Base-by-base conservation (phyloP, 352 stramenopile genomes). In the Pythium myriotylum region DNA sequence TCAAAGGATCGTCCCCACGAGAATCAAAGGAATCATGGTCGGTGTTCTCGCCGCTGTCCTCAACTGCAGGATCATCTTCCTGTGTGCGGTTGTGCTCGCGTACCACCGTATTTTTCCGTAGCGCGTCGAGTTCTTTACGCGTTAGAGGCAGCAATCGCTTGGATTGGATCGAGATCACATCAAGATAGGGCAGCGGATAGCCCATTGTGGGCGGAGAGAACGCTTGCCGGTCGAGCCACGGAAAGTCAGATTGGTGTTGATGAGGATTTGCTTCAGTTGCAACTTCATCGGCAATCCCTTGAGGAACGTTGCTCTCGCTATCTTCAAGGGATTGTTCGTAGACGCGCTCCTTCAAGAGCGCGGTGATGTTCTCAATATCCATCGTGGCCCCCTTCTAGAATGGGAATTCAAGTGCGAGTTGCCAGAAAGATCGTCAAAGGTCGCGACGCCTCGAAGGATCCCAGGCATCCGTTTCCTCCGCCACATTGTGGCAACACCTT, bases 141-240 rank as follows among this genome's bases (percentile, higher is more conserved):
- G 73, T 65, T 22, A 72, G 35, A 17, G 72, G 63, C 22, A 89
- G 59, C 26, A 89, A 60, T 2, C 75, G 80, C 26, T 72, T 81
- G 0, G 77, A 84, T n/a, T 89, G 80, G 16, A 92, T 68, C 1
- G 75, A 77, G 10, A 92, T 45, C 19, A 89, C 80, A 37, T 92
- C 83, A 27, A 92, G 35, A 45, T 87, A 88, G 20, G 83, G 83
- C 39, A 73, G 47, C 1, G 72, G 68, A n/a, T 29, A 47, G 14
- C 69, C 64, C 51, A 59, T 54, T 8, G 59, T 58, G 9, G 8
- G 27, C 10, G 64, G 64, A 0, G 64, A 72, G 24, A 64, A 72
- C 14, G 64, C 57, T 20, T 59, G 43, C 4, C 46, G 32, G 16
- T 33, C 24, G 19, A 23, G 46, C 27, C 43, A 61, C 1, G 52